phyloP scores from a whole-genome alignment of 306 rosid species.

The Lablab purpureus region DNA sequence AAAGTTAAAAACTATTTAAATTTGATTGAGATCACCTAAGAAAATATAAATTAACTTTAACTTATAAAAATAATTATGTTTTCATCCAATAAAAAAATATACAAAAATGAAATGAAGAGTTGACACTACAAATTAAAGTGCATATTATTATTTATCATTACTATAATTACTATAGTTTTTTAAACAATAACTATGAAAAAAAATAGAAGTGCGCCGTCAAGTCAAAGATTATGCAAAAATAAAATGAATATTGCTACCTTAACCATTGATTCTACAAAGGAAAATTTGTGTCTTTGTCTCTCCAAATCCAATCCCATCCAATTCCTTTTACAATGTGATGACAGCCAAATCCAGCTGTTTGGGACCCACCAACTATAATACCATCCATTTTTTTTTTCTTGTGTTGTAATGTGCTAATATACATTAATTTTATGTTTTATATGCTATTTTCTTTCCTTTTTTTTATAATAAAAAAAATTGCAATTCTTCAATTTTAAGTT shows the following conservation, averaged over 20 bases:
- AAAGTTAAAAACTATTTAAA: too few relatives aligned
- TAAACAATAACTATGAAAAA: neutral
- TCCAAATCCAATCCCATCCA: constrained; percentile 32
- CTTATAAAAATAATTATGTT: too few relatives aligned
- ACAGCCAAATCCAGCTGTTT: constrained; percentile 66
- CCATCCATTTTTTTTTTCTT: neutral
- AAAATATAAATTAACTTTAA: too few relatives aligned
- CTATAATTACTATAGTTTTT: neutral
- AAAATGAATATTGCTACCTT: too few relatives aligned
- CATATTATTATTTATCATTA: neutral
- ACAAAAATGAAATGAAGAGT: neutral
- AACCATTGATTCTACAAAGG: neutral
- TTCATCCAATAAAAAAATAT: too few relatives aligned
- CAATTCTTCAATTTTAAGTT: too few relatives aligned
- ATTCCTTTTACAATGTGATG: constrained; percentile 54
- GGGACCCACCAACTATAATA: constrained; percentile 51
- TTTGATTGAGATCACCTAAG: too few relatives aligned
- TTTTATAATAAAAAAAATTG: too few relatives aligned
- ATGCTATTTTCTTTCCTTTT: too few relatives aligned
- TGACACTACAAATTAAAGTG: neutral
- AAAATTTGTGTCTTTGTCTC: neutral
- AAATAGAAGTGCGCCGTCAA: constrained; percentile 13
- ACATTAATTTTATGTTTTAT: too few relatives aligned
- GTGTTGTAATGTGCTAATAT: neutral
- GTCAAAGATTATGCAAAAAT: neutral